Evolutionary conservation across 2,329 filamentous ascomycete species (phyloP), one percentile per base, ranked within the genome.

Genomic region (Domatiomyces globalis): DNA sequence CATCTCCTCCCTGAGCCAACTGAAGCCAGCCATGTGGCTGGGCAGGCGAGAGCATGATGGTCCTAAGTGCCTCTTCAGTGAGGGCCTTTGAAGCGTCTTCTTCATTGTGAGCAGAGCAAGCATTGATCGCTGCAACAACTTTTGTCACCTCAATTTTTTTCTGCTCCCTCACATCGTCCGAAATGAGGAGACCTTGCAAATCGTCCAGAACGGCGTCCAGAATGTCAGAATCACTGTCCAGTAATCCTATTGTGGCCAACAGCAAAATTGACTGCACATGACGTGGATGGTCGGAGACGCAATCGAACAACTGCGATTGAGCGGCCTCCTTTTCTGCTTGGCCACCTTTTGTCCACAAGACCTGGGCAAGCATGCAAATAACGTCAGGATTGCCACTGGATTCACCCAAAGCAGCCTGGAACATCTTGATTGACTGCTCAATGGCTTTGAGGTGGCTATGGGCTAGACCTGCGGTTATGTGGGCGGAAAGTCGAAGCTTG

Each of bases 321-420:
- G 90, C 89, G 55, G 85, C 80, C 48, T 83, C 79, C 46, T 83
- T 80, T 51, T 89, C 85, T 0, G 81, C 75, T 5, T 83, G 79
- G 0, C 81, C 80, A 7, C 86, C 88, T 57, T 87, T 87, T 0
- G 89, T 89, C 90, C 92, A 98, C 0, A 96, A 75, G 0, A 96
- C 85, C 67, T 96, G 87, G 0, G 89, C 85, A 10, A 96, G 74
- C 10, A 95, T 74, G 62, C 89, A 95, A 0, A 88, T 82, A 1
- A 90, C 84, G 62, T 95, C 88, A 0, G 89, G 84, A 55, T 87
- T 81, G 10, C 45, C 36, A 22, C 47, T 27, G 1, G 85, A 87
- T 64, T 94, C 88, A 51, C 82, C 75, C 6, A 96, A 73, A 0
- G 88, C 88, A 2, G 80, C 74, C 56, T 87, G 80, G 66, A 98